These are phyloP conservation scores for Calonectria montana DNA, from an alignment of 2,329 filamentous ascomycete species.

Conservation along the genomic window DNA sequence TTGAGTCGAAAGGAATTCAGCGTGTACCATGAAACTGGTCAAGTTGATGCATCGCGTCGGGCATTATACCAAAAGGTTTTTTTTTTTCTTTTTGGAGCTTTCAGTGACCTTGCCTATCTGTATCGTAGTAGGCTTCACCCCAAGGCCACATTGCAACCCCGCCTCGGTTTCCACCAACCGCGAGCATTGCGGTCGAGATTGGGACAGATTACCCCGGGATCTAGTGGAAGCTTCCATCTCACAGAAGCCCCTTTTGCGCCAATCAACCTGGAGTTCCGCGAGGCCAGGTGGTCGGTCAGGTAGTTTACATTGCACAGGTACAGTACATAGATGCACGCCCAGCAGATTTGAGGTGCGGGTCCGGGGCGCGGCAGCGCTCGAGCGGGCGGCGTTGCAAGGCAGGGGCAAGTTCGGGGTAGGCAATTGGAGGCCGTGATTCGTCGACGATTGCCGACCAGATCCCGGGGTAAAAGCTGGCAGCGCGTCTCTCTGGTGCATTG, in stretches of 20 bases:
- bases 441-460: slow-evolving; percentile 32
- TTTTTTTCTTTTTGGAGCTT: background rate
- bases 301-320: slow-evolving; percentile 7
- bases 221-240: background rate
- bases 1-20: too few species aligned
- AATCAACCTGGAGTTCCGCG: background rate
- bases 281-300: too few species aligned
- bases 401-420: slow-evolving; percentile 10
- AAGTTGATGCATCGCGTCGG: background rate
- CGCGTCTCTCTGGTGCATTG: background rate
- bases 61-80: background rate
- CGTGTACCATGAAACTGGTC: too few species aligned
- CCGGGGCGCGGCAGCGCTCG: slow-evolving; percentile 10
- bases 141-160: background rate
- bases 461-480: slow-evolving; percentile 30
- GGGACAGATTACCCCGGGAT: slow-evolving; percentile 11
- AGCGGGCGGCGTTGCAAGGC: background rate
- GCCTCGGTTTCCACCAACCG: slow-evolving; percentile 3
- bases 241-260: background rate
- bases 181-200: background rate
- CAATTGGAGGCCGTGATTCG: slow-evolving; percentile 29
- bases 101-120: background rate
- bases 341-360: slow-evolving; percentile 8
- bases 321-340: slow-evolving; percentile 3
- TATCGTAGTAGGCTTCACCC: background rate